A percentile compares a stretch with the other conserved stretches of the same genome.
phyloP scores from a whole-genome alignment of 2,329 filamentous ascomycete genomes.

The Fusarium chlamydosporum region DNA sequence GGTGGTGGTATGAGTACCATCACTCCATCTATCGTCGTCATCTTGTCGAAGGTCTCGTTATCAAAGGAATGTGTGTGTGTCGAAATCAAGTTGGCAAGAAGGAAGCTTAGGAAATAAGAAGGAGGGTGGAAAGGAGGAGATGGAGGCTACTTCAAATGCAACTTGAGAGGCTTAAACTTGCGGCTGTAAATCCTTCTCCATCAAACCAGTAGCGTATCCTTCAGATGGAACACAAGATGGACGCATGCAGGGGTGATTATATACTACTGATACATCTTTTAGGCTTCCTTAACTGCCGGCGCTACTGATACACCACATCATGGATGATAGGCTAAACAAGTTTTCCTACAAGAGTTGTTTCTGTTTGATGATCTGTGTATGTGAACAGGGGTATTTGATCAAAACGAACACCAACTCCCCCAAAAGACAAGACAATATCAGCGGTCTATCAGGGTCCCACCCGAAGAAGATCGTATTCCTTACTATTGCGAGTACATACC shows the following conservation, averaged over 20 bases:
- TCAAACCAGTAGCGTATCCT: neutral
- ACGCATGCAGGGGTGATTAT: neutral
- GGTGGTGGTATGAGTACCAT: constrained; percentile 46
- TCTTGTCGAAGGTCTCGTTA: constrained; percentile 17
- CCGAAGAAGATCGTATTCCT: neutral
- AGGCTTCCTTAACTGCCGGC: neutral
- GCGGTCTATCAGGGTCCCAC: neutral
- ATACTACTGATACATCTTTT: neutral
- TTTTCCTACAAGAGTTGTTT: neutral
- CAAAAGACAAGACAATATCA: neutral
- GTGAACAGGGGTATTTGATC: neutral
- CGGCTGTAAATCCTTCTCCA: neutral
- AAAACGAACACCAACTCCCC: neutral
- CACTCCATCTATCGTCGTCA: constrained; percentile 39
- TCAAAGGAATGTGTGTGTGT: constrained; percentile 8
- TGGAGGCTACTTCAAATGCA: constrained; percentile 12
- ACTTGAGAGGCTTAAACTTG: neutral
- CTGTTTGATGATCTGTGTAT: neutral
- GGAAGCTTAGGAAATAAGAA: neutral
- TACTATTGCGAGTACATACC: neutral
- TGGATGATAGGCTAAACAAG: neutral
- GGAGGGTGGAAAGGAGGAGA: constrained; percentile 2
- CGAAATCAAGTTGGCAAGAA: neutral
- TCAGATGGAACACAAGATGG: neutral
- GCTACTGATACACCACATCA: neutral